Conservation (phyloP, 805 yeast genomes). For the Starmera dryadoides region DNA sequence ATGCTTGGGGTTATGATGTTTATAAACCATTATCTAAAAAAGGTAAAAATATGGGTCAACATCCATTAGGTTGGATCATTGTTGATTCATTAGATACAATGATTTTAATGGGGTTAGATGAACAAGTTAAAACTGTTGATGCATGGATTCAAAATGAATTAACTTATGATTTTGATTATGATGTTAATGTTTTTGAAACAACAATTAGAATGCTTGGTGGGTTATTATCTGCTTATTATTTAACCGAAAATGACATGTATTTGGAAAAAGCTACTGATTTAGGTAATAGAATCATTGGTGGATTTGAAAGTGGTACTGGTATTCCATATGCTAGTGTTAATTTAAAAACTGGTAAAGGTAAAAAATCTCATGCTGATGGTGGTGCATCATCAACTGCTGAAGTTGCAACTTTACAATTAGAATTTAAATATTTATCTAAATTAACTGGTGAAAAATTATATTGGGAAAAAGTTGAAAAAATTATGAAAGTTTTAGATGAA, state of each 20-base stretch:
- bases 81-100: slow-evolving; percentile 84
- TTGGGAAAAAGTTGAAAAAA: slow-evolving; percentile 74
- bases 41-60: slow-evolving; percentile 69
- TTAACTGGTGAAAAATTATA: slow-evolving; percentile 73
- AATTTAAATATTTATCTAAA: slow-evolving; percentile 72
- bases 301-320: slow-evolving; percentile 60
- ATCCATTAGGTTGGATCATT: slow-evolving; percentile 89
- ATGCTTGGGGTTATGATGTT: slow-evolving; percentile 83
- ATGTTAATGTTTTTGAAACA: slow-evolving; percentile 86
- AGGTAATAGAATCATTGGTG: slow-evolving; percentile 66
- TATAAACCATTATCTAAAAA: slow-evolving; percentile 59
- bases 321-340: slow-evolving; percentile 78
- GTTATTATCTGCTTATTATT: slow-evolving; percentile 70
- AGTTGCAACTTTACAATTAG: slow-evolving; percentile 80
- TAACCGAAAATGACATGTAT: slow-evolving; percentile 62
- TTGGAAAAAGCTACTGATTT: slow-evolving; percentile 73
- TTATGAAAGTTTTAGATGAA: slow-evolving; percentile 61
- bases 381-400: slow-evolving; percentile 91
- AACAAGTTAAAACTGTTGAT: slow-evolving; percentile 56
- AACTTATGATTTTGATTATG: slow-evolving; percentile 62
- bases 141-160: slow-evolving; percentile 70
- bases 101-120: slow-evolving; percentile 56
- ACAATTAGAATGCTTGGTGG: slow-evolving; percentile 94
- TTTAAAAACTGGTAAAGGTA: slow-evolving; percentile 54
- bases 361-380: slow-evolving; percentile 51